Conservation (phyloP, 1,284 basidiomycete species). For the Mrakiaceae sp. region DNA sequence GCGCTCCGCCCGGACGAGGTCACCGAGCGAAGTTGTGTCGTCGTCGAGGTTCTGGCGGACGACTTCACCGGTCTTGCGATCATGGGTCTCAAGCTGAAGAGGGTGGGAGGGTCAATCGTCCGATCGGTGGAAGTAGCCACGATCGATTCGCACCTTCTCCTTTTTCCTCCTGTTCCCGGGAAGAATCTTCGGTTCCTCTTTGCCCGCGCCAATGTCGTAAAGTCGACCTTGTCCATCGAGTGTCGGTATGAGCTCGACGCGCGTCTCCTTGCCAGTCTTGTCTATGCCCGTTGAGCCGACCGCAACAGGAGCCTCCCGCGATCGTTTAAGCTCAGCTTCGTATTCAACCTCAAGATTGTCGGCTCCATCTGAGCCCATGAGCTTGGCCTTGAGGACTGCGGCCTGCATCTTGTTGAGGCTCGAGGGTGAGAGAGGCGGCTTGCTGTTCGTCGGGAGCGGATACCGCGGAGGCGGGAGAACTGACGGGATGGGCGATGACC, state of each 20-base stretch:
- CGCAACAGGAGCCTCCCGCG: slow-evolving; percentile 33
- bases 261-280: slow-evolving; percentile 24
- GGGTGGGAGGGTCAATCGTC: neutral
- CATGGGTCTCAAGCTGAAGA: slow-evolving; percentile 65
- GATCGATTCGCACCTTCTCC: slow-evolving; percentile 47
- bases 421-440: slow-evolving; percentile 34
- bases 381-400: slow-evolving; percentile 77
- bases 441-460: slow-evolving; percentile 1
- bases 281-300: slow-evolving; percentile 14
- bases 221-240: slow-evolving; percentile 73
- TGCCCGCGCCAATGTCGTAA: slow-evolving; percentile 78
- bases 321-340: slow-evolving; percentile 45
- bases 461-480: slow-evolving; percentile 60
- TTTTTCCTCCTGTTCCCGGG: slow-evolving; percentile 66
- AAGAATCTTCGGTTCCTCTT: slow-evolving; percentile 33
- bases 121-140: neutral
- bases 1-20: slow-evolving; percentile 84
- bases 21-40: slow-evolving; percentile 70
- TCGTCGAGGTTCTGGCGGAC: slow-evolving; percentile 78
- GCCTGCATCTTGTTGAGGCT: slow-evolving; percentile 89
- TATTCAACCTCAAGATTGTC: slow-evolving; percentile 70
- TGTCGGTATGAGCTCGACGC: slow-evolving; percentile 75
- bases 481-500: slow-evolving; percentile 66
- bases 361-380: slow-evolving; percentile 64
- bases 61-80: slow-evolving; percentile 75